phyloP scores from a whole-genome alignment of 1,139 yeast genomes.

The Ogataea hybrid region DNA sequence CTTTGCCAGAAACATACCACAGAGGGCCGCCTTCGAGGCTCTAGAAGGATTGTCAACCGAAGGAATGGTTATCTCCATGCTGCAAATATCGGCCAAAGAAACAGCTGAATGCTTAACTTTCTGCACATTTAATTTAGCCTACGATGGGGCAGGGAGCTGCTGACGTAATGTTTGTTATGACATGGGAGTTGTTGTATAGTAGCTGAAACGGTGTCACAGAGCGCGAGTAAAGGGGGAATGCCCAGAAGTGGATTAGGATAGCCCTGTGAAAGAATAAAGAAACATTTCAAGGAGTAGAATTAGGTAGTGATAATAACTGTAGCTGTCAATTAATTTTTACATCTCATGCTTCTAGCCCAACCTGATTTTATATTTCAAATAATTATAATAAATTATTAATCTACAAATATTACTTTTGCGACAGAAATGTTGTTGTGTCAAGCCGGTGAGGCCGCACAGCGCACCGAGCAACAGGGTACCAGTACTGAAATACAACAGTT shows the following conservation, averaged over 20 bases:
- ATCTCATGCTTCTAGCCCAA: neutral
- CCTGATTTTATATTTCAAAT: neutral
- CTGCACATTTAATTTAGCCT: constrained; percentile 7
- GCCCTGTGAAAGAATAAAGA: too few species aligned
- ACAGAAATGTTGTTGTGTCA: constrained; percentile 1
- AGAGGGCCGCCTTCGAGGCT: constrained; percentile 32
- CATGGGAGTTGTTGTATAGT: too few species aligned
- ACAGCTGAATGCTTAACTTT: neutral
- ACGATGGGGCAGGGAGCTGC: constrained; percentile 1
- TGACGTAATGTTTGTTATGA: constrained; percentile 1
- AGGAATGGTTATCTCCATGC: neutral
- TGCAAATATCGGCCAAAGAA: too few species aligned
- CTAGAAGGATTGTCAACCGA: neutral
- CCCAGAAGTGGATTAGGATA: too few species aligned
- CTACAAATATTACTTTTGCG: constrained; percentile 1
- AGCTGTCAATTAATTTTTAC: neutral
- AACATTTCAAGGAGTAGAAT: too few species aligned
- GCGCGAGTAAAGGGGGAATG: too few species aligned
- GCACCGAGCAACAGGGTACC: too few species aligned
- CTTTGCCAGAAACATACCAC: constrained; percentile 56
- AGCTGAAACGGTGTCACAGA: too few species aligned
- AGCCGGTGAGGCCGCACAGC: neutral
- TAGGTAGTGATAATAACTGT: neutral
- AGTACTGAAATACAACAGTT: neutral
- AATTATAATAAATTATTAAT: neutral